Evolutionary conservation across 305 asterid species (phyloP).

Genomic region (Striga hermonthica): DNA sequence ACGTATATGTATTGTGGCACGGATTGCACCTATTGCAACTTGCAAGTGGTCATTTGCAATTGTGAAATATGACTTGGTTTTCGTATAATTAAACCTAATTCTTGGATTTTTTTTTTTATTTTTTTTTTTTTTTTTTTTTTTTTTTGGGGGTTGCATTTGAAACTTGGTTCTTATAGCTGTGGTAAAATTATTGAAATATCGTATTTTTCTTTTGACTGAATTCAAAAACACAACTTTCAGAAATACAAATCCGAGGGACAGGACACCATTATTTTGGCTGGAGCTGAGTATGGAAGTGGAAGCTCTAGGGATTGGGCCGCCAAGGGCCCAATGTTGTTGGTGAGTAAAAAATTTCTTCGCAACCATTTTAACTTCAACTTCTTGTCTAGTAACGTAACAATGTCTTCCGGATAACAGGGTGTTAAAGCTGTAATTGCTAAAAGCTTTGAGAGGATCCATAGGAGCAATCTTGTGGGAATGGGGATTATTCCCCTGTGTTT

Average conservation of each 20-base stretch:
- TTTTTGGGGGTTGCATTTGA: background rate
- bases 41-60: background rate
- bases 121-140: background rate
- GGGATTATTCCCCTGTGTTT: slow-evolving; percentile 90
- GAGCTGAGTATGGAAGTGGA: slow-evolving; percentile 99
- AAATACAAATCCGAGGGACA: slow-evolving; percentile 78
- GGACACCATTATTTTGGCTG: slow-evolving; percentile 88
- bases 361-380: background rate
- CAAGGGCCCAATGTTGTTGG: slow-evolving; percentile 95
- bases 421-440: slow-evolving; percentile 95
- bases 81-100: background rate
- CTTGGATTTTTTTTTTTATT: background rate
- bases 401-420: slow-evolving; percentile 46
- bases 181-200: background rate
- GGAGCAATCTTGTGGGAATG: slow-evolving; percentile 95
- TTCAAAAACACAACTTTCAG: slow-evolving; percentile 37
- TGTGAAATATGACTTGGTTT: background rate
- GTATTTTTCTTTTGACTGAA: slow-evolving; percentile 5
- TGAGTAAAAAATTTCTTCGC: slow-evolving; percentile 30
- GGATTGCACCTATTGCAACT: background rate
- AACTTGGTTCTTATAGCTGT: background rate
- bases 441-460: slow-evolving; percentile 92
- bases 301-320: slow-evolving; percentile 99
- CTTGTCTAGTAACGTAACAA: too few relatives aligned
- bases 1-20: background rate